Base-by-base conservation (phyloP, 2,329 filamentous ascomycete species). In the Clarireedia homoeocarpa region DNA sequence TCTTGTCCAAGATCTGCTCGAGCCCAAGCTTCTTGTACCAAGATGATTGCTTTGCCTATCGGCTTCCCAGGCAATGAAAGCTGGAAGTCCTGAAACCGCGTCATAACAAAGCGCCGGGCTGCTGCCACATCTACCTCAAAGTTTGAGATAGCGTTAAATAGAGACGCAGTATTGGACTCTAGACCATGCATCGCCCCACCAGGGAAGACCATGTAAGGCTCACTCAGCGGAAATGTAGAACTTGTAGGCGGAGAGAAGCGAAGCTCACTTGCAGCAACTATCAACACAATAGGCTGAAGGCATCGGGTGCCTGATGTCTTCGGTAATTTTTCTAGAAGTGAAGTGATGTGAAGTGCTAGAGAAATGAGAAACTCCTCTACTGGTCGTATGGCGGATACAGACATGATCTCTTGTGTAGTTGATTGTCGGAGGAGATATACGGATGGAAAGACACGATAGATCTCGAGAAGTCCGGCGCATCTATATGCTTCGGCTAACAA, bases 401-500 rank as follows among this genome's bases (percentile, higher is more conserved):
- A 59, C 24, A 66, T 40, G 24, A 54, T 54, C 23, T 49, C 46
- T 26, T 55, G 17, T 15, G 26, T 17, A 38, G 42, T 20, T 12
- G 53, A 39, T 17, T 44, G 53, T 3, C 65, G 56, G 10, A 60
- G 55, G 4, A 54, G 53, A 1, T 65, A 61, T 23, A 65, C 59
- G 0, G 59, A 55, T 12, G 65, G 65, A 15, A 67, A 66, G 2
- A 67, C 50, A 1, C 65, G 58, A 46, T 67, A 66, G 12, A 67
- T 60, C 49, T 66, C 59, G 2, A 67, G 53, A 1, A 66, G 57
- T 2, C 62, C 65, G 7, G 64, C 62, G 23, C 62, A 64, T 23
- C 64, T 59, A 51, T 64, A 67, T 12, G 60, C 58, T 59, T 67
- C 65, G n/a, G 65, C 65, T 2, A 67, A 61, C 3, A 63, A 44